Percentiles rank a stretch among this genome's conserved stretches.
Conservation (phyloP, 1,284 basidiomycete species). For the Fomitopsis palustris region DNA sequence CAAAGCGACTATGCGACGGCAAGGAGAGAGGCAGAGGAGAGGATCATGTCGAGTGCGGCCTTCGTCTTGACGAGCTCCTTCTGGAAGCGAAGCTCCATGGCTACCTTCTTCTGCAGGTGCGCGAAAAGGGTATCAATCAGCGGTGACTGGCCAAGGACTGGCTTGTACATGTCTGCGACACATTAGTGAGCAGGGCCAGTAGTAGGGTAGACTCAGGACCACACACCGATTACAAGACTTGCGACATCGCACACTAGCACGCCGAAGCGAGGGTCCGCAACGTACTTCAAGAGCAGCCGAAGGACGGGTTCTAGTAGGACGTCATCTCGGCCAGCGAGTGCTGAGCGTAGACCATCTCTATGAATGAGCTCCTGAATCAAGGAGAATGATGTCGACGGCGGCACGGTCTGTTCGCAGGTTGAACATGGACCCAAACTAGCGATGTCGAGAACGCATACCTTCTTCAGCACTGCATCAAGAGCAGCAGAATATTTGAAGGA, state of each 20-base stretch:
- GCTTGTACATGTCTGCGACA: slow-evolving; percentile 81
- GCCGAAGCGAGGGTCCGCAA: slow-evolving; percentile 90
- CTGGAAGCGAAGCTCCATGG: slow-evolving; percentile 89
- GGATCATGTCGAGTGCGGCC: slow-evolving; percentile 92
- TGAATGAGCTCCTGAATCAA: slow-evolving; percentile 93
- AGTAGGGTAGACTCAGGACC: neutral
- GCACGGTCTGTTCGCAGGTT: slow-evolving; percentile 52
- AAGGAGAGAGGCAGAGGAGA: slow-evolving; percentile 58
- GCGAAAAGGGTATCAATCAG: slow-evolving; percentile 88
- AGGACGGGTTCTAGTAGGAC: slow-evolving; percentile 92
- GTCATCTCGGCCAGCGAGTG: slow-evolving; percentile 90
- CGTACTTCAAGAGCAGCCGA: slow-evolving; percentile 79
- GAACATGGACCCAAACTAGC: slow-evolving; percentile 1
- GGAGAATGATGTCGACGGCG: slow-evolving; percentile 85
- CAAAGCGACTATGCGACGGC: slow-evolving; percentile 10
- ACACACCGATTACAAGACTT: slow-evolving; percentile 79
- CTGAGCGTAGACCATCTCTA: slow-evolving; percentile 85
- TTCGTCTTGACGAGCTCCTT: slow-evolving; percentile 80
- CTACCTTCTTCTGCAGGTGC: slow-evolving; percentile 80
- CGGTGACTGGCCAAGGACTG: slow-evolving; percentile 91
- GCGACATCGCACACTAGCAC: slow-evolving; percentile 85
- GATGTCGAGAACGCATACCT: slow-evolving; percentile 44
- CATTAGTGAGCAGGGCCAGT: slow-evolving; percentile 4
- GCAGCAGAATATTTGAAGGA: slow-evolving; percentile 95
- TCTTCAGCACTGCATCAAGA: slow-evolving; percentile 83